Evolutionary conservation across 2,329 filamentous ascomycete genomes (phyloP), one percentile per base, ranked within the genome.

Genomic region (Aspergillus sp.): DNA sequence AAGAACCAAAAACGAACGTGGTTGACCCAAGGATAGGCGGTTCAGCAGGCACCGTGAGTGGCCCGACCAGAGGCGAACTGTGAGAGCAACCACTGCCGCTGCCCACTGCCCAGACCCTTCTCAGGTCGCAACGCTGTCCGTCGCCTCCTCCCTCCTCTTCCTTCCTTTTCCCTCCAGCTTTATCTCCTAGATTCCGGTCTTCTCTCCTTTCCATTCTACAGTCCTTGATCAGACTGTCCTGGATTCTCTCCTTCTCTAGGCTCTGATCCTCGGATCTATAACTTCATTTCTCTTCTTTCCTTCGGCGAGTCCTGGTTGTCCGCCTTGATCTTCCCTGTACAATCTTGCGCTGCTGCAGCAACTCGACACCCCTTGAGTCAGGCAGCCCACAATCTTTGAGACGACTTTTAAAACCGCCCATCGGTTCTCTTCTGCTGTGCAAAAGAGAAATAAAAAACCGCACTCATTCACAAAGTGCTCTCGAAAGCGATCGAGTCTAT

Each of bases 241-340:
- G 64, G 70, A 71, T 71, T 69, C 70, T 58, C 63, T 65, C 63
- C 59, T 68, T 51, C 48, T 66, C 61, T 64, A 58, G 65, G 45
- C 53, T 63, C 64, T 60, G 51, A 59, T 57, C 63, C 50, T 59
- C 52, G 57, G 60, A 25, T 64, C 56, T 64, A 53, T 57, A 54
- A 60, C 25, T 41, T 58, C 43, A 25, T 25, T 52, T 49, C 31
- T 54, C 47, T 57, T 50, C 46, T 63, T 54, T 61, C 61, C 49
- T 54, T 55, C 54, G 67, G 72, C 67, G 71, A 64, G 72, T 76
- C 74, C 74, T 78, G 73, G 76, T 75, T 74, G 77, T 75, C 69
- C 76, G 72, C 76, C 73, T 69, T 72, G 76, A 72, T 67, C 58
- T 68, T 67, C 60, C 55, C 68, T 67, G 54, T 61, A 63, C 64